phyloP scores from a whole-genome alignment of 1,139 yeast species.

The Hansenula lynferdii region DNA sequence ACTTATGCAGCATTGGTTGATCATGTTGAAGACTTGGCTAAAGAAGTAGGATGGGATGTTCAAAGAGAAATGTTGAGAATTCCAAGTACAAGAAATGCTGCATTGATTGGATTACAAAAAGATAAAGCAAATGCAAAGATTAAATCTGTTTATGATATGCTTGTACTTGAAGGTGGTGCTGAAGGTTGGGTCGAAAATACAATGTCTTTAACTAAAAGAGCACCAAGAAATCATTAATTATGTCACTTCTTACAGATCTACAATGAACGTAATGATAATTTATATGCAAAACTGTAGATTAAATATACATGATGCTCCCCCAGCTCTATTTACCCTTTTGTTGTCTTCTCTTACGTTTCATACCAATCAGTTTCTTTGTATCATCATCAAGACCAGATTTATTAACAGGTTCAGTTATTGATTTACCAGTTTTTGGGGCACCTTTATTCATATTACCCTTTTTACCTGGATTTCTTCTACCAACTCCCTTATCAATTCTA shows the following conservation, averaged over 20 bases:
- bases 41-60: slow-evolving; percentile 73
- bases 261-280: too few relatives aligned
- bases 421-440: slow-evolving; percentile 13
- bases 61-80: slow-evolving; percentile 86
- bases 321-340: slow-evolving; percentile 12
- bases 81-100: slow-evolving; percentile 93
- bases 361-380: slow-evolving; percentile 58
- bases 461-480: slow-evolving; percentile 23
- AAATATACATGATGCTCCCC: background rate
- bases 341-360: slow-evolving; percentile 66
- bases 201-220: slow-evolving; percentile 52
- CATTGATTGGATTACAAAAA: slow-evolving; percentile 61
- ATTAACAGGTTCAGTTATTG: slow-evolving; percentile 16
- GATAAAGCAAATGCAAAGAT: slow-evolving; percentile 21
- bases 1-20: slow-evolving; percentile 79
- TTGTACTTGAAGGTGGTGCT: slow-evolving; percentile 80
- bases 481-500: slow-evolving; percentile 21
- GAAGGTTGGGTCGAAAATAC: slow-evolving; percentile 86
- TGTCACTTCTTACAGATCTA: too few relatives aligned
- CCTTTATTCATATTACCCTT: slow-evolving; percentile 48
- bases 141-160: slow-evolving; percentile 46
- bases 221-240: slow-evolving; percentile 20
- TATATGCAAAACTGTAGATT: background rate
- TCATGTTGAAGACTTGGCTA: slow-evolving; percentile 70
- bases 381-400: slow-evolving; percentile 46